A percentile compares a stretch with the other conserved stretches of the same genome.
Evolutionary conservation across 352 stramenopile species (phyloP).

Genomic region (Plasmopara muralis): DNA sequence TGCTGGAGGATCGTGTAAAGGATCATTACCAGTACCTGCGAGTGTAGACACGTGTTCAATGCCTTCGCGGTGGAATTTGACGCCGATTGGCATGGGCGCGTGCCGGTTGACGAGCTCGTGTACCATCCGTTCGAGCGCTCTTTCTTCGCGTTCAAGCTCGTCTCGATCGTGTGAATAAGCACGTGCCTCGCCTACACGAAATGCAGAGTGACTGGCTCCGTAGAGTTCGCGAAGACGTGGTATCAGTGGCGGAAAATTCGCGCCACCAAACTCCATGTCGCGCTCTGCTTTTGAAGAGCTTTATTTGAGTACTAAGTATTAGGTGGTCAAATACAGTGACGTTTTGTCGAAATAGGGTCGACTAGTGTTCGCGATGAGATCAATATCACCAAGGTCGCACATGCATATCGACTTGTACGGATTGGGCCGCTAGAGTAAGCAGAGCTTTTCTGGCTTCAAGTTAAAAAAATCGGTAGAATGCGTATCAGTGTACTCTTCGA

Average conservation of each 20-base stretch:
- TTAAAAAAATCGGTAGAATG: no score
- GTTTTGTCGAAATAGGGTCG: no score
- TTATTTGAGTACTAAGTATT: no score
- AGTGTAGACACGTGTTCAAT: conserved; percentile 8
- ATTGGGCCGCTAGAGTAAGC: no score
- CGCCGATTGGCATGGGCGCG: conserved; percentile 44
- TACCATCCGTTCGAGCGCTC: conserved; percentile 42
- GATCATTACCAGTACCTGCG: conserved; percentile 2
- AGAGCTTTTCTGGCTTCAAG: no score
- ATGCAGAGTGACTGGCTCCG: conserved; percentile 33
- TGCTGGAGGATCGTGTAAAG: neutral
- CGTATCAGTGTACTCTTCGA: no score
- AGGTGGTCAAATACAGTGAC: no score
- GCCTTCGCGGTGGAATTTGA: conserved; percentile 45
- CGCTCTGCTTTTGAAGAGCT: no score
- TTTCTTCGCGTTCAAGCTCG: conserved; percentile 52
- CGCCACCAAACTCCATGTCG: conserved; percentile 15
- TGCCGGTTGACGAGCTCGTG: conserved; percentile 44
- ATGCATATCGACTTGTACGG: no score
- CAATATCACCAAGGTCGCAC: no score
- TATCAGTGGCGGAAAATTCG: conserved; percentile 31
- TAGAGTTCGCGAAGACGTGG: conserved; percentile 54
- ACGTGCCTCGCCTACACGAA: conserved; percentile 38
- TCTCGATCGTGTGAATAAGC: conserved; percentile 42
- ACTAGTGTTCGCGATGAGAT: no score